Conservation (phyloP, 352 stramenopile genomes). For the Phytophthora brassicae region DNA sequence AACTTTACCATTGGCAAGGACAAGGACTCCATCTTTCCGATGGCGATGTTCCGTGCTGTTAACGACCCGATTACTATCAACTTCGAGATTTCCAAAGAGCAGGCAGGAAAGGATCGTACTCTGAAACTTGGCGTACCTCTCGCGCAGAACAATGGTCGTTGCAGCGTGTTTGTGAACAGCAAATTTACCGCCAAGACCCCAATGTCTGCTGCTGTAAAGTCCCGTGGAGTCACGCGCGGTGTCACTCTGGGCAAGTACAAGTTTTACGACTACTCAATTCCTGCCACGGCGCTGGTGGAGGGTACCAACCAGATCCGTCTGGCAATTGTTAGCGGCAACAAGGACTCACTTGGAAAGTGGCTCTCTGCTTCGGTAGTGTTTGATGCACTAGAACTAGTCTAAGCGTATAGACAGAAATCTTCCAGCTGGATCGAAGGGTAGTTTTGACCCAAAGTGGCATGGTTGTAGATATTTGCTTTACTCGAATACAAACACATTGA, state of each 20-base stretch:
- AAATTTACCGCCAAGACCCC: constrained; percentile 37
- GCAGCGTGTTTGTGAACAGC: constrained; percentile 43
- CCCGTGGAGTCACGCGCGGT: constrained; percentile 50
- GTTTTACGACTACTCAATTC: constrained; percentile 51
- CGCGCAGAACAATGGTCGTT: constrained; percentile 43
- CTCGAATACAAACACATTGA: no score
- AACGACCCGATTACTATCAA: constrained; percentile 51
- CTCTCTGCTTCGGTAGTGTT: constrained; percentile 52
- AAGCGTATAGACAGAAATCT: constrained; percentile 7
- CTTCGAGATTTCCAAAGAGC: constrained; percentile 36
- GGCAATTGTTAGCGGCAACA: constrained; percentile 46
- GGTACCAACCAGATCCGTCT: constrained; percentile 41
- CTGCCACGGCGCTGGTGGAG: constrained; percentile 32
- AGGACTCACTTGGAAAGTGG: constrained; percentile 40
- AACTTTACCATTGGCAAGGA: constrained; percentile 38
- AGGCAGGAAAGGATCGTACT: constrained; percentile 30
- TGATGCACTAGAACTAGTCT: constrained; percentile 49
- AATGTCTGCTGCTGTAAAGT: constrained; percentile 40
- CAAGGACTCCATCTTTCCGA: constrained; percentile 37
- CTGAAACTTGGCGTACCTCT: constrained; percentile 50
- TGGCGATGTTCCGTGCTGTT: constrained; percentile 50
- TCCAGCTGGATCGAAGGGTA: no score
- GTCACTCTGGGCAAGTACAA: constrained; percentile 50
- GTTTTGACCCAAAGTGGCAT: no score
- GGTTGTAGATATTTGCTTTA: no score